Evolutionary conservation across 345 rosid genomes (phyloP), one percentile per base, ranked within the genome.

Genomic region (Excoecaria cochinchinensis): DNA sequence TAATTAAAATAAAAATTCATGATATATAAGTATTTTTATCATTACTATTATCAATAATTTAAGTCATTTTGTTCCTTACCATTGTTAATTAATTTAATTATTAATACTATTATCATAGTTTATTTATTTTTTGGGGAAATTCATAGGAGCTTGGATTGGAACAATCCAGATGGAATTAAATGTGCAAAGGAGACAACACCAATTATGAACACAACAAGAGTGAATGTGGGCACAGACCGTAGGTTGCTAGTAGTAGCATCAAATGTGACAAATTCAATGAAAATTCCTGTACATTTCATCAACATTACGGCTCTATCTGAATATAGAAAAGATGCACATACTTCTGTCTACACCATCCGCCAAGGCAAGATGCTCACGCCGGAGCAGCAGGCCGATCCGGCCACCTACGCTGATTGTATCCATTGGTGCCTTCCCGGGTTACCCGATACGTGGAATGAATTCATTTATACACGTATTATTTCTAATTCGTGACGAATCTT

Each of bases 341-440:
- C 98, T 24, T 88, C 97, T 1, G 89, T 92, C 48, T 24, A 95
- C 74, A 92, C 97, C 47, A 87, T 90, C 70, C 88, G 92, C 3
- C 94, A 95, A 80, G 97, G 98, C 77, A 91, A 92, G 76, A 83
- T 88, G 83, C 77, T 92, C 39, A 88, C 95, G 0, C 85, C 89
- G 3, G 92, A 90, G 53, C 98, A 95, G 70, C 77, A 89, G 79
- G 95, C 92, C 8, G 90, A 95, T 69, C 98, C 97, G 0, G 84
- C 87, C 40, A 92, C 88, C 0, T 95, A 85, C 10, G 99, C 99
- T 0, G 99, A 95, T 77, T 95, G 99, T 74, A 91, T 95, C 76
- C 99, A 95, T 59, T 95, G 99, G 99, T 95, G 99, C 71, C 92
- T 95, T 39, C 99, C 98, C 0, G 99, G 99, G 10, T 74, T 95